Evolutionary conservation across 768 basidiomycete species (phyloP), one percentile per base, ranked within the genome.

Genomic region (Mrakia blollopis): DNA sequence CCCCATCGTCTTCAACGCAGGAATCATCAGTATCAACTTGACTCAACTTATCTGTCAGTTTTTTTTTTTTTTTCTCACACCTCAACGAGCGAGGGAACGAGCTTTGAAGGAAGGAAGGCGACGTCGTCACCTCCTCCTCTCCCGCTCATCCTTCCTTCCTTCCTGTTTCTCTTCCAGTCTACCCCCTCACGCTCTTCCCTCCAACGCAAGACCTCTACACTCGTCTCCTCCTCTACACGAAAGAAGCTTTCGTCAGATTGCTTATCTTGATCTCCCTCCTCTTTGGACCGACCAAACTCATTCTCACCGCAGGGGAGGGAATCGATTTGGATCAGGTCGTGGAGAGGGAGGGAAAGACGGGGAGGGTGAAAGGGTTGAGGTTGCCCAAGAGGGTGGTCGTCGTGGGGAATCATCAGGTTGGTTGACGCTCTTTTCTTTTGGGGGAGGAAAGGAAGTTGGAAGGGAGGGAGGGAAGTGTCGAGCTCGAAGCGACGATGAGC

Each of bases 381-480:
- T 83, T 97, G 25, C 93, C 94, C 1, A 88, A 88, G 79, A 90
- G 93, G 82, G 88, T 90, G 47, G 90, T 98, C 35, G 84, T 94
- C 79, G 92, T 94, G 80, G 89, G 92, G 21, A 99, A 99, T 82
- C 96, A 99, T 82, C 96, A 95, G 86, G 93, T 93, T 78, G 65
- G 86, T n/a, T n/a, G n/a, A n/a, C n/a, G n/a, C n/a, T n/a, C n/a
- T n/a, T n/a, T n/a, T n/a, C n/a, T n/a, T n/a, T n/a, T 75, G 18
- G 57, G 8, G 18, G 68, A 9, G 35, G 35, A 21, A 23, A 23
- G 18, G 35, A 9, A 37, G 23, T 28, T 60, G 37, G n/a, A 69
- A 44, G 23, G 3, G 68, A 13, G 28, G 39, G 16, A 23, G 68
- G 11, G 35, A 92, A 91, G 91, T 54, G 25, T 54, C n/a, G 21